Base-by-base conservation (phyloP, 2,329 filamentous ascomycete species). In the Bertia moriformis region DNA sequence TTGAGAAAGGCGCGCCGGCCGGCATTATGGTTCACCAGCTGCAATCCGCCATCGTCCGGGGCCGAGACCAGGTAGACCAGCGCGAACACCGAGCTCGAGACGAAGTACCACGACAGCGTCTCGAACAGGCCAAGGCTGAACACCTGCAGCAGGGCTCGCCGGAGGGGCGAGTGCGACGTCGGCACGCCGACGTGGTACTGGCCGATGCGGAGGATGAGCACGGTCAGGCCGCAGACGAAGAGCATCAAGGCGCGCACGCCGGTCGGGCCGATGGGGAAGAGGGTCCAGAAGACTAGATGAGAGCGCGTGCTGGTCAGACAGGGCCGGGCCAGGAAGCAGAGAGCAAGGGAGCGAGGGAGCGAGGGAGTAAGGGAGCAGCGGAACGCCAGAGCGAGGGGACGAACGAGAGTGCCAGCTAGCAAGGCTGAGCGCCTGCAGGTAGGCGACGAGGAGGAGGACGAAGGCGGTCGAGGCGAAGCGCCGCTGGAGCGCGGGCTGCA, bases 401-500 rank as follows among this genome's bases (percentile, higher is more conserved):
- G n/a, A n/a, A n/a, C n/a, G n/a, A n/a, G n/a, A 79, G 48, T 70
- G 69, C 66, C 77, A 84, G 45, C 69, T 66, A 14, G 81, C 78
- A 46, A 93, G 69, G 41, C 77, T 56, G 39, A 91, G 60, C 38
- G 86, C 73, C 52, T 85, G 73, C 27, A 73, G 40, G 56, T 91
- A 93, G 53, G 84, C 85, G 41, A 86, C 65, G 37, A 68, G 60
- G 7, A 91, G 61, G 13, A 87, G 66, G 45, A 84, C 63, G 13
- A 73, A 69, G 37, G 82, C 81, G 12, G 85, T 86, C 45, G 78
- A 78, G 38, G 82, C 80, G 60, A 95, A 96, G 51, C 87, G 76
- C 51, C 83, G 72, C 59, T 96, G 89, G 46, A 95, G 66, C 39
- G 83, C 79, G 38, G 89, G 88, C 44, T 89, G 93, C 48, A 95